Evolutionary conservation across 176 grass and related monocot genomes (phyloP).

Genomic region (Carex pumila): DNA sequence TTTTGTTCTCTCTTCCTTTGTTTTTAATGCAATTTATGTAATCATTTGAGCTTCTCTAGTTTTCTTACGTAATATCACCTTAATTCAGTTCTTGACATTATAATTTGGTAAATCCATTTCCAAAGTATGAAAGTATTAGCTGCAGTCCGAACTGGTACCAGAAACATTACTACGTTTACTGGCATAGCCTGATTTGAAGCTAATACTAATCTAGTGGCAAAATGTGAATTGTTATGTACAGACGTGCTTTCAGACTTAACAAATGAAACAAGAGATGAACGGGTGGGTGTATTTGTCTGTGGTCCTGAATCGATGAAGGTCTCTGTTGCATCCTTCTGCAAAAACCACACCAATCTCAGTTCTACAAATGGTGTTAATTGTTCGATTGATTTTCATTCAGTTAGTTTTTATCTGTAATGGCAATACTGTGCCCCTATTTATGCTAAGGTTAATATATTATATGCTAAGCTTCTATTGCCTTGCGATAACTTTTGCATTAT

Average conservation of each 20-base stretch:
- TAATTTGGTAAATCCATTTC: not conserved
- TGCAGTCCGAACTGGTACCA: not conserved
- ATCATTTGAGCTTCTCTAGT: not conserved
- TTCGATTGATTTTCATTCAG: constrained; percentile 22
- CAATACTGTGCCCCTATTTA: not conserved
- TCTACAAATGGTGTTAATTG: not conserved
- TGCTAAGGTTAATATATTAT: not conserved
- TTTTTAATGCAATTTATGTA: not conserved
- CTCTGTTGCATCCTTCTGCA: constrained; percentile 37
- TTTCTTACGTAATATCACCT: not conserved
- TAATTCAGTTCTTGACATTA: not conserved
- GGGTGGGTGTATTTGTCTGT: constrained; percentile 35
- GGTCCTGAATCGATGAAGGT: constrained; percentile 38
- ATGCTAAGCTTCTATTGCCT: not conserved
- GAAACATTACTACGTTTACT: not conserved
- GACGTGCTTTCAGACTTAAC: constrained; percentile 25
- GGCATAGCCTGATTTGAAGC: not conserved
- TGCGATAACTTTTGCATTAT: not conserved
- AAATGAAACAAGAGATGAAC: constrained; percentile 7
- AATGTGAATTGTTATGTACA: constrained; percentile 10
- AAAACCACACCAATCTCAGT: not conserved
- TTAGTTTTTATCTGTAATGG: constrained; percentile 32
- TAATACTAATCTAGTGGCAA: not conserved
- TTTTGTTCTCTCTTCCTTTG: not conserved
- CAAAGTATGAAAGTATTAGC: not conserved